Evolutionary conservation across 2,329 filamentous ascomycete species (phyloP).

Genomic region (Anthostomella pinea): DNA sequence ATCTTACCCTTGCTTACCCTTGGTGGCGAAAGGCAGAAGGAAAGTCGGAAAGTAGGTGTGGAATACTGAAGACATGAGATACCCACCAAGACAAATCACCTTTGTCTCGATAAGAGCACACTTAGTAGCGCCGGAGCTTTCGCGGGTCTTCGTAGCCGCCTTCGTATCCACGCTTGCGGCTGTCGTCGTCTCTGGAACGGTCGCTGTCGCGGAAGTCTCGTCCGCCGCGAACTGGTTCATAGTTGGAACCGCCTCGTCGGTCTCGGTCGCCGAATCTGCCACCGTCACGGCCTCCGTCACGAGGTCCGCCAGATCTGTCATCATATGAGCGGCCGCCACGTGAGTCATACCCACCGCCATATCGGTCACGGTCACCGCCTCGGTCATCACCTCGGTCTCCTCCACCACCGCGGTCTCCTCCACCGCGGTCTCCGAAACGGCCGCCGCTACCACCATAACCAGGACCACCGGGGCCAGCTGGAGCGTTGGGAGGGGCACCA

Average conservation of each 20-base stretch:
- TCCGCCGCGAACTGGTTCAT: conserved; percentile 71
- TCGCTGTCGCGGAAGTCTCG: conserved; percentile 55
- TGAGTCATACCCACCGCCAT: conserved; percentile 55
- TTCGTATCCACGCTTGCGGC: conserved; percentile 70
- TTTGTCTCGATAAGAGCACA: conserved; percentile 39
- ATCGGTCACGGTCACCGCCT: conserved; percentile 36
- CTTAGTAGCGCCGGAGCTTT: conserved; percentile 60
- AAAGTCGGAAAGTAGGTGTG: conserved; percentile 31
- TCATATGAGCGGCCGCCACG: conserved; percentile 59
- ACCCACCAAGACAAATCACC: conserved; percentile 42
- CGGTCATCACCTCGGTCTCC: conserved; percentile 41
- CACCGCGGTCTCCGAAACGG: conserved; percentile 34
- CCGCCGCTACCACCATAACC: conserved; percentile 48
- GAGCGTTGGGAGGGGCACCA: conserved; percentile 56
- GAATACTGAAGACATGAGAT: conserved; percentile 37
- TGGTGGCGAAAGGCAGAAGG: conserved; percentile 34
- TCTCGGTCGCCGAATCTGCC: conserved; percentile 33
- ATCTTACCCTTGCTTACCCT: conserved; percentile 38
- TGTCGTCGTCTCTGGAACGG: conserved; percentile 55
- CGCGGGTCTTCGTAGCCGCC: conserved; percentile 75
- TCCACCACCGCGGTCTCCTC: conserved; percentile 40
- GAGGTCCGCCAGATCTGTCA: conserved; percentile 49
- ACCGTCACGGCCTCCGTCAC: conserved; percentile 43
- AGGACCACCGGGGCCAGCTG: conserved; percentile 56
- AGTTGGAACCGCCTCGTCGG: conserved; percentile 59